Percentiles rank a stretch among this genome's conserved stretches.
Evolutionary conservation across 2,329 filamentous ascomycete species (phyloP).

Genomic region (Penicillium sclerotiorum): DNA sequence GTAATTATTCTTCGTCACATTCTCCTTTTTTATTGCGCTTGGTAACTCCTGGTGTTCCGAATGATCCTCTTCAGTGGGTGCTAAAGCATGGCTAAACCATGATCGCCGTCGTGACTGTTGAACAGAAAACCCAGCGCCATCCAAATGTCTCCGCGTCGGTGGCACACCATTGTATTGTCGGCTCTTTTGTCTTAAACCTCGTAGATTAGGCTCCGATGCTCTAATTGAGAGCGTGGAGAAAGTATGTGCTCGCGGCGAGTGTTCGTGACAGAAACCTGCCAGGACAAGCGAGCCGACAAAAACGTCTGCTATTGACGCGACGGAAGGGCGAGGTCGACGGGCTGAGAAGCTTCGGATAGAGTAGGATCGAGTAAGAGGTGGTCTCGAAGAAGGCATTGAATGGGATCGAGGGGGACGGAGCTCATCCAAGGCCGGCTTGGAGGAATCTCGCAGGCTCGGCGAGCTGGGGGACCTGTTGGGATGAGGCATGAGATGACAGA

Average conservation of each 20-base stretch:
- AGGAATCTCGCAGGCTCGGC: conserved; percentile 51
- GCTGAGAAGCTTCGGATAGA: conserved; percentile 32
- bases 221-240: conserved; percentile 29
- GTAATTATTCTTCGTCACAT: conserved; percentile 6
- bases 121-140: conserved; percentile 21
- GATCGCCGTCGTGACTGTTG: conserved; percentile 27
- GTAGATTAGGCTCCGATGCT: conserved; percentile 20
- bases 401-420: conserved; percentile 21
- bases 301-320: conserved; percentile 50
- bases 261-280: conserved; percentile 55
- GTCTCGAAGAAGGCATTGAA: conserved; percentile 35
- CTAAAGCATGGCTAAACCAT: conserved; percentile 31
- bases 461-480: conserved; percentile 58
- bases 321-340: conserved; percentile 31
- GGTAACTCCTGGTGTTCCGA: conserved; percentile 17
- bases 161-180: conserved; percentile 18
- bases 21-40: conserved; percentile 5
- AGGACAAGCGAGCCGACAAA: conserved; percentile 58
- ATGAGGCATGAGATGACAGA: conserved; percentile 65
- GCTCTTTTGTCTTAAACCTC: conserved; percentile 20
- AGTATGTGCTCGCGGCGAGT: conserved; percentile 42
- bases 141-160: conserved; percentile 20
- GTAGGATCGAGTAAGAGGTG: conserved; percentile 26
- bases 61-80: conserved; percentile 28
- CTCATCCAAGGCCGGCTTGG: conserved; percentile 45